These are phyloP conservation scores for Linnemannia elongata DNA, from an alignment of 192 early-diverging fungal genomes.

Conservation along the genomic window DNA sequence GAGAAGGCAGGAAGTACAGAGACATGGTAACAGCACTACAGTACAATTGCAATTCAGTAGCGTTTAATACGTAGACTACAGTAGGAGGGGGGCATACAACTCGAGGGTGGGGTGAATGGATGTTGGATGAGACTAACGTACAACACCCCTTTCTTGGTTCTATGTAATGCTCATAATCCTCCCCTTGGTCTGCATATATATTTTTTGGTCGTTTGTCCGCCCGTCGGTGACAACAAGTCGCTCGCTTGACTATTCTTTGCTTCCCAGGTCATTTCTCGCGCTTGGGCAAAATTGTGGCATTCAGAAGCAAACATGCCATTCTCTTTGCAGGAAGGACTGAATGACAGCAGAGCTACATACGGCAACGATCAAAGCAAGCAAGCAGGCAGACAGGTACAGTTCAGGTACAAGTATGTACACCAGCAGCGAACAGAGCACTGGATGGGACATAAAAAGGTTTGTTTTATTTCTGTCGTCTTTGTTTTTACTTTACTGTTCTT, in stretches of 20 bases:
- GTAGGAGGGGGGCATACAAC: not conserved
- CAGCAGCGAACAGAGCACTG: not conserved
- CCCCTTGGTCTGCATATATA: too few species aligned
- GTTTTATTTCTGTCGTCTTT: not conserved
- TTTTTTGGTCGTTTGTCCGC: too few species aligned
- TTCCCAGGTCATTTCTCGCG: too few species aligned
- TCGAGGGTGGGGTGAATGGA: not conserved
- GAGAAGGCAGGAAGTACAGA: not conserved
- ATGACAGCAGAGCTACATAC: too few species aligned
- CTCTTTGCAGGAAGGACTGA: too few species aligned
- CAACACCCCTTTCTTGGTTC: too few species aligned
- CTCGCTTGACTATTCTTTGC: not conserved
- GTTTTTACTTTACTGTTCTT: not conserved
- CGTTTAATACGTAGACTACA: too few species aligned
- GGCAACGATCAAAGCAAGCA: too few species aligned
- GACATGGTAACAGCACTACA: not conserved
- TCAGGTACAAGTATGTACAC: not conserved
- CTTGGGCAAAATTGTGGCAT: not conserved
- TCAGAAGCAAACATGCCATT: not conserved
- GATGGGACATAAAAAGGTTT: not conserved
- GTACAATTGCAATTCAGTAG: not conserved
- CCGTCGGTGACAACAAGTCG: not conserved
- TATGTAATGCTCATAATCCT: too few species aligned
- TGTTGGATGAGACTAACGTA: not conserved
- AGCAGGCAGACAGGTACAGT: not conserved